Conservation (phyloP, 345 rosid genomes). For the Garcia nutans region DNA sequence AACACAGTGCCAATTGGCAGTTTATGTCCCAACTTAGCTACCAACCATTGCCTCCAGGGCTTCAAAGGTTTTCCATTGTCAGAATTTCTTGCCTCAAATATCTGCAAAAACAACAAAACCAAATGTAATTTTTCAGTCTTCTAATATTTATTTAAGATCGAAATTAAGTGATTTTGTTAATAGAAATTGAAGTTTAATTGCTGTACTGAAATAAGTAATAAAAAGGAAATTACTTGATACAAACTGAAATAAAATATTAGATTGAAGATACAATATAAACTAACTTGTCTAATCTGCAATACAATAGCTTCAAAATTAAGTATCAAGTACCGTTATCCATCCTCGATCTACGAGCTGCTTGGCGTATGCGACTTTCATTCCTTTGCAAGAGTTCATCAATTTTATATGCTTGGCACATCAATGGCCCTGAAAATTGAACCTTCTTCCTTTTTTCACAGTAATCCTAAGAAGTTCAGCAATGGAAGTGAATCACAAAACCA, state of each 20-base stretch:
- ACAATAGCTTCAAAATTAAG: too few species aligned
- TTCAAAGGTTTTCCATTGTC: not conserved
- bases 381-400: slow-evolving; percentile 45
- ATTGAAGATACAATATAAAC: too few species aligned
- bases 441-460: slow-evolving; percentile 7
- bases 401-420: slow-evolving; percentile 42
- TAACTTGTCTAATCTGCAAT: too few species aligned
- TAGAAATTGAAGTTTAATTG: too few species aligned
- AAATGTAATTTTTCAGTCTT: not conserved
- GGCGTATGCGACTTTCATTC: slow-evolving; percentile 56
- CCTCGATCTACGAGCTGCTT: slow-evolving; percentile 48
- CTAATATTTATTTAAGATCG: too few species aligned
- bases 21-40: slow-evolving; percentile 2
- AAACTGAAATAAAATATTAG: too few species aligned
- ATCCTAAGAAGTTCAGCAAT: slow-evolving; percentile 12
- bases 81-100: slow-evolving; percentile 16
- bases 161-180: too few species aligned
- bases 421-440: slow-evolving; percentile 46
- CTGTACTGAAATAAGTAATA: too few species aligned
- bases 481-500: not conserved
- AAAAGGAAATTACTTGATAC: too few species aligned
- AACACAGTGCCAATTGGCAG: slow-evolving; percentile 1
- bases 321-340: slow-evolving; percentile 40
- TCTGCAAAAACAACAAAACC: slow-evolving; percentile 28
- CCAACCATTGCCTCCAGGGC: not conserved